These are phyloP conservation scores for Calonectria montana DNA, from an alignment of 2,329 filamentous ascomycete species.

Conservation along the genomic window DNA sequence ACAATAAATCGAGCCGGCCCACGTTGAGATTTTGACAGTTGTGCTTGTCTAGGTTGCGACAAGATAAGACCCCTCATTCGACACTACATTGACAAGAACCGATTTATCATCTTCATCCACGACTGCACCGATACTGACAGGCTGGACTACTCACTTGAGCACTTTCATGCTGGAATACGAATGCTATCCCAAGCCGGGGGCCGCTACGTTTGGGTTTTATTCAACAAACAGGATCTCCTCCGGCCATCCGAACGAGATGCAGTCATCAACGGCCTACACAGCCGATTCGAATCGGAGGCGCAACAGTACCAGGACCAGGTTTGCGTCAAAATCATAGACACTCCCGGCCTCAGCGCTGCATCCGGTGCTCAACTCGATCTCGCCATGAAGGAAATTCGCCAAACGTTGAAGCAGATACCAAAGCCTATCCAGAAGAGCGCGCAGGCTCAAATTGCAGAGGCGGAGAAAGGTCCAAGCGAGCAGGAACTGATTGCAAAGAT, in stretches of 20 bases:
- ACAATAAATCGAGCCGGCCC: not conserved
- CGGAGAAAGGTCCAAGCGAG: constrained; percentile 27
- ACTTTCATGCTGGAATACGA: constrained; percentile 36
- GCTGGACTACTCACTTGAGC: constrained; percentile 41
- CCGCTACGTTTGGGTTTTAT: constrained; percentile 43
- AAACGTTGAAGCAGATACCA: constrained; percentile 21
- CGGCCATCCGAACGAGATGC: constrained; percentile 21
- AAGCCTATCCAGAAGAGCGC: not conserved
- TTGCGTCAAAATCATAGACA: constrained; percentile 35
- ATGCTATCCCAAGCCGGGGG: constrained; percentile 34
- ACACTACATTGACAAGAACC: constrained; percentile 42
- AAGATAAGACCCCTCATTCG: constrained; percentile 41
- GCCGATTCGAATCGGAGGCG: constrained; percentile 28
- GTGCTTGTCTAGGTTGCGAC: constrained; percentile 37
- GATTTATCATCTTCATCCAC: constrained; percentile 44
- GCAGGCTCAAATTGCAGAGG: constrained; percentile 13
- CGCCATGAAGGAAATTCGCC: constrained; percentile 32
- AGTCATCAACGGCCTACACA: constrained; percentile 26
- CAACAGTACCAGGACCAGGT: constrained; percentile 16
- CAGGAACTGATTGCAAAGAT: constrained; percentile 26
- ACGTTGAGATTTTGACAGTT: not conserved
- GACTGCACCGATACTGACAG: constrained; percentile 41
- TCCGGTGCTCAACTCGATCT: constrained; percentile 23
- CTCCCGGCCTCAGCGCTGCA: constrained; percentile 37
- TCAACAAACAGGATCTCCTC: constrained; percentile 49